These are phyloP conservation scores for Starmerella bombicola DNA, from an alignment of 805 yeast genomes.

Conservation along the genomic window DNA sequence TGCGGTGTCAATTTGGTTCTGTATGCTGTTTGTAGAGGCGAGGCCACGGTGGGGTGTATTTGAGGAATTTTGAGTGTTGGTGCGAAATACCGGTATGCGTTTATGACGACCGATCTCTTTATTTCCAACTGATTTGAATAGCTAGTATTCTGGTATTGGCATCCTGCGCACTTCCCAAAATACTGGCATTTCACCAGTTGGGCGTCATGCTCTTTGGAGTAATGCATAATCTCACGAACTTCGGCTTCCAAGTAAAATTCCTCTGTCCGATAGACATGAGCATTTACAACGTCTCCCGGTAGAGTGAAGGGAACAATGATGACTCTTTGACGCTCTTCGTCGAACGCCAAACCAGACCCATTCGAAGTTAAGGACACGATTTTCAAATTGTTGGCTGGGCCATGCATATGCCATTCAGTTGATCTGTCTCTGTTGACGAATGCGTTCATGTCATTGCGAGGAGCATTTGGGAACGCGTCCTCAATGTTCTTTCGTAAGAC, in stretches of 20 bases:
- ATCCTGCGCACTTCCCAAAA: conserved; percentile 88
- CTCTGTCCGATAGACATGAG: conserved; percentile 67
- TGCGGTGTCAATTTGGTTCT: conserved; percentile 95
- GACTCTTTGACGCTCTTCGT: conserved; percentile 45
- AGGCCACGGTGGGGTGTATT: conserved; percentile 51
- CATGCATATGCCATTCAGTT: conserved; percentile 37
- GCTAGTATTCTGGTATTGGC: conserved; percentile 74
- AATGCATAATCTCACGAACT: conserved; percentile 39
- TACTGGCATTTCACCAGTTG: conserved; percentile 59
- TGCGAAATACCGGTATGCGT: conserved; percentile 65
- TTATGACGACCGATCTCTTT: conserved; percentile 60
- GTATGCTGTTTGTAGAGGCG: conserved; percentile 66
- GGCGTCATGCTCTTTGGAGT: conserved; percentile 42
- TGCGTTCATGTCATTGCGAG: conserved; percentile 46
- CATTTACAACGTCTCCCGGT: conserved; percentile 68
- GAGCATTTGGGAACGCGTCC: conserved; percentile 33
- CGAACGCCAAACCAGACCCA: conserved; percentile 77
- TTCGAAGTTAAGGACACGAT: conserved; percentile 53
- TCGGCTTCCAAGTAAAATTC: conserved; percentile 66
- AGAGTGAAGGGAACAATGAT: conserved; percentile 75
- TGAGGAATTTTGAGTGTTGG: conserved; percentile 45
- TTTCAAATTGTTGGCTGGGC: conserved; percentile 45
- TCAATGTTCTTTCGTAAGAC: conserved; percentile 63
- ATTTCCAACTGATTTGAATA: conserved; percentile 61
- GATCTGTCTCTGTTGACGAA: conserved; percentile 42